Evolutionary conservation across 805 yeast genomes (phyloP).

Genomic region (Scheffersomyces spartinae): DNA sequence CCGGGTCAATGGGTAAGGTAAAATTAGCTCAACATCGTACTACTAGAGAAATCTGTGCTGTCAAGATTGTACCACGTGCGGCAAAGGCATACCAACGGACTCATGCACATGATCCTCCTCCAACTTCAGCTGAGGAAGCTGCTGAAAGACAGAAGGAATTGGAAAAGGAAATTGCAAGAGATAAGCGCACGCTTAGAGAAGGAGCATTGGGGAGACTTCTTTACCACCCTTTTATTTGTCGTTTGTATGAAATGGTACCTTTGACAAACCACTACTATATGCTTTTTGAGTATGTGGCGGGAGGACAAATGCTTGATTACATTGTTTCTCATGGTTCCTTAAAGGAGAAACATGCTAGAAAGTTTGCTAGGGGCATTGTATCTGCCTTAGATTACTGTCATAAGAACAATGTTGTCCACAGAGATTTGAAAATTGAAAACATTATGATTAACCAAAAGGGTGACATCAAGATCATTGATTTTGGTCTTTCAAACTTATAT

Average conservation of each 20-base stretch:
- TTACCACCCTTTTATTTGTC: constrained; percentile 86
- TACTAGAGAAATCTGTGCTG: constrained; percentile 79
- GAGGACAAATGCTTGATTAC: constrained; percentile 95
- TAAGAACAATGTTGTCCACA: constrained; percentile 87
- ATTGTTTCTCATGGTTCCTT: constrained; percentile 93
- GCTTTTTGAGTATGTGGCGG: constrained; percentile 93
- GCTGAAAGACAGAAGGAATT: constrained; percentile 55
- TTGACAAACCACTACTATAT: constrained; percentile 96
- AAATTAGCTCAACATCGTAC: constrained; percentile 80
- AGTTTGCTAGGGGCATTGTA: constrained; percentile 89
- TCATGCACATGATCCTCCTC: constrained; percentile 59
- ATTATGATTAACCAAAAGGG: constrained; percentile 91
- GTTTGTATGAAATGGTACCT: constrained; percentile 85
- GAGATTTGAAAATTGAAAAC: constrained; percentile 93
- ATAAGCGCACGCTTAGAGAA: constrained; percentile 85
- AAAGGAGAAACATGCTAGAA: constrained; percentile 88
- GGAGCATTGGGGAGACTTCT: constrained; percentile 87
- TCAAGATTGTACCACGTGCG: constrained; percentile 87
- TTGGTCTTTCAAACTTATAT: constrained; percentile 85
- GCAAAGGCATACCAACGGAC: constrained; percentile 64
- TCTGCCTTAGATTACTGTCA: constrained; percentile 92
- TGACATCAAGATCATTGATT: constrained; percentile 90
- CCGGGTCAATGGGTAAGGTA: constrained; percentile 99
- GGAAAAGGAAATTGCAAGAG: constrained; percentile 80
- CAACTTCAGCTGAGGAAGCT: constrained; percentile 44